Conservation (phyloP, 805 yeast genomes). For the Candida easanensis region DNA sequence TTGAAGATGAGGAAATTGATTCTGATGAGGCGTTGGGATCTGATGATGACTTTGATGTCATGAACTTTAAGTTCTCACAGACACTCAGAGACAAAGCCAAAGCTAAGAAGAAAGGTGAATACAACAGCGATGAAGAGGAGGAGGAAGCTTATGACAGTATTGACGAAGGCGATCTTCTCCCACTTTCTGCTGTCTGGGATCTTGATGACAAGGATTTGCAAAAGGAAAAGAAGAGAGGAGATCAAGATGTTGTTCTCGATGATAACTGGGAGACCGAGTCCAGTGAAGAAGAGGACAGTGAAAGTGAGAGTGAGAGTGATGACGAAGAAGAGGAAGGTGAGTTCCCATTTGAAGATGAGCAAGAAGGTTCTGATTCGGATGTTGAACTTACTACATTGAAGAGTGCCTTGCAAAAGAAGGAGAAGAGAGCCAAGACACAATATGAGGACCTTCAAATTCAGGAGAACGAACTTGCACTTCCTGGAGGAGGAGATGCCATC, state of each 20-base stretch:
- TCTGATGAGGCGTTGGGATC: slow-evolving; percentile 90
- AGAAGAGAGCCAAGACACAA: slow-evolving; percentile 41
- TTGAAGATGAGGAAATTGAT: slow-evolving; percentile 67
- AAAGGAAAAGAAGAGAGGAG: slow-evolving; percentile 22
- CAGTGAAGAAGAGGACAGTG: slow-evolving; percentile 25
- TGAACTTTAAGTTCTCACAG: slow-evolving; percentile 67
- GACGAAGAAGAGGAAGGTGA: slow-evolving; percentile 29
- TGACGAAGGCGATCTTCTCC: slow-evolving; percentile 71
- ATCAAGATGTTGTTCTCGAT: slow-evolving; percentile 21
- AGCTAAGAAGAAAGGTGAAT: slow-evolving; percentile 29
- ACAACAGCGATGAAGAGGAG: slow-evolving; percentile 27
- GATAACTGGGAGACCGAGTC: slow-evolving; percentile 25
- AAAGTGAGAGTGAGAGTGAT: slow-evolving; percentile 25
- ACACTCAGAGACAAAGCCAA: slow-evolving; percentile 57
- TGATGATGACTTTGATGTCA: slow-evolving; percentile 64
- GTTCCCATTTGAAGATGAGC: slow-evolving; percentile 43
- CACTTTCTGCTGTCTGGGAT: slow-evolving; percentile 90
- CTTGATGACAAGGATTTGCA: slow-evolving; percentile 55
- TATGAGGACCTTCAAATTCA: slow-evolving; percentile 50
- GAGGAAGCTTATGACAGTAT: slow-evolving; percentile 69
- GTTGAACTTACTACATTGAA: slow-evolving; percentile 51
- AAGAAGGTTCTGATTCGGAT: slow-evolving; percentile 40
- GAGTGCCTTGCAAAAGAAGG: slow-evolving; percentile 35
- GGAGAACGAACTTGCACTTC: slow-evolving; percentile 70
- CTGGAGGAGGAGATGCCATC: slow-evolving; percentile 56